Conservation (phyloP, 73 alveolate species). For the Halteria grandinella region DNA sequence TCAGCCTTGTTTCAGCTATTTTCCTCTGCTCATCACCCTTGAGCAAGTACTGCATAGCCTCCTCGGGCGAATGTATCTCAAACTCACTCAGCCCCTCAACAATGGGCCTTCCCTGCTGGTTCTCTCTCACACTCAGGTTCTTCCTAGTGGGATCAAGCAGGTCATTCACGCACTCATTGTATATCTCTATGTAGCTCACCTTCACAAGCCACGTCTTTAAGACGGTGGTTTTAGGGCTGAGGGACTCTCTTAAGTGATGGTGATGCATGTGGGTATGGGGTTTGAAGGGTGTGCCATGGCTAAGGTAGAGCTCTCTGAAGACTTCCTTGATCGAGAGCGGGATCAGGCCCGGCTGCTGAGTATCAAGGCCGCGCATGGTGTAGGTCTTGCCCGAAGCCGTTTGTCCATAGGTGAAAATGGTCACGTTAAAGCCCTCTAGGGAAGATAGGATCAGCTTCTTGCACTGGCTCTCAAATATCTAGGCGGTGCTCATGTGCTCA, state of each 20-base stretch:
- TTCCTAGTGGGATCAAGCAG: constrained; percentile 74
- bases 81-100: constrained; percentile 61
- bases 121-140: constrained; percentile 84
- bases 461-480: constrained; percentile 38
- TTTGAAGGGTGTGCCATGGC: constrained; percentile 31
- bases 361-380: constrained; percentile 72
- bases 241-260: no score
- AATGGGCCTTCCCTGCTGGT: constrained; percentile 72
- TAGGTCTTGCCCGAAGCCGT: constrained; percentile 72
- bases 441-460: constrained; percentile 37
- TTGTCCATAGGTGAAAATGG: constrained; percentile 67
- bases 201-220: no score
- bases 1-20: constrained; percentile 84
- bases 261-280: no score
- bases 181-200: constrained; percentile 79
- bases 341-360: constrained; percentile 77
- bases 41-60: constrained; percentile 62
- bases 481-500: constrained; percentile 15
- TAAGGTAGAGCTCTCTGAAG: constrained; percentile 48
- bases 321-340: constrained; percentile 79
- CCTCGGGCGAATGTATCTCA: constrained; percentile 20
- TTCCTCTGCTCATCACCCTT: constrained; percentile 85
- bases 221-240: no score
- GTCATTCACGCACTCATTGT: constrained; percentile 92
- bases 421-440: constrained; percentile 57